Conservation (phyloP, 305 asterid species). For the Fraxinus nigra region DNA sequence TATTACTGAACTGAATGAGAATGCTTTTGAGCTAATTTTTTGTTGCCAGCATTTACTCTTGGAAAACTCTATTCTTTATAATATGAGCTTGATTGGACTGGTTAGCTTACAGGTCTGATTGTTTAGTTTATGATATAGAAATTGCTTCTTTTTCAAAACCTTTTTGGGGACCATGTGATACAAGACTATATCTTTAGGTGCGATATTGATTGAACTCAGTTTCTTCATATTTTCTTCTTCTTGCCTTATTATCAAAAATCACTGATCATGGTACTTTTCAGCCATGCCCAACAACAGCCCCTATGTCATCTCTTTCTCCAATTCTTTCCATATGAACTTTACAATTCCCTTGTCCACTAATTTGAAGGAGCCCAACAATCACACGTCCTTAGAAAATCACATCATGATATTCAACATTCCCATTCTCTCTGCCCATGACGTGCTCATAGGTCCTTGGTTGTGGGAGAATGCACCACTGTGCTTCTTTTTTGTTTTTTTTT, state of each 20-base stretch:
- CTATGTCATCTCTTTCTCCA: neutral
- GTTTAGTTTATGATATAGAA: neutral
- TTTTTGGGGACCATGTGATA: neutral
- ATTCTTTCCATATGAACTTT: neutral
- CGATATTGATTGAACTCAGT: neutral
- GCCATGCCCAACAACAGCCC: neutral
- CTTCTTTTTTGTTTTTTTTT: neutral
- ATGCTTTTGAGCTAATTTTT: neutral
- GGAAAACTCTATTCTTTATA: neutral
- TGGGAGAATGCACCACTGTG: neutral
- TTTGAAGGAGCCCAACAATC: neutral
- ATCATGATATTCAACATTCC: neutral
- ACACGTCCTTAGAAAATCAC: neutral
- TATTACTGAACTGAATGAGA: neutral
- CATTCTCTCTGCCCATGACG: neutral
- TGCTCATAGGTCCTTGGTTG: neutral
- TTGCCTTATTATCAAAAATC: neutral
- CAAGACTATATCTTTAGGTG: neutral
- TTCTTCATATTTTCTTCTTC: neutral
- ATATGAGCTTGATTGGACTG: neutral
- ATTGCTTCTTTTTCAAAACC: neutral
- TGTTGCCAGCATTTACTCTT: neutral
- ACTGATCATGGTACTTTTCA: neutral
- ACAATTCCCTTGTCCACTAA: neutral
- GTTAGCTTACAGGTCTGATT: neutral